phyloP scores from a whole-genome alignment of 1,139 yeast genomes.

The Yamadazyma blattariae region DNA sequence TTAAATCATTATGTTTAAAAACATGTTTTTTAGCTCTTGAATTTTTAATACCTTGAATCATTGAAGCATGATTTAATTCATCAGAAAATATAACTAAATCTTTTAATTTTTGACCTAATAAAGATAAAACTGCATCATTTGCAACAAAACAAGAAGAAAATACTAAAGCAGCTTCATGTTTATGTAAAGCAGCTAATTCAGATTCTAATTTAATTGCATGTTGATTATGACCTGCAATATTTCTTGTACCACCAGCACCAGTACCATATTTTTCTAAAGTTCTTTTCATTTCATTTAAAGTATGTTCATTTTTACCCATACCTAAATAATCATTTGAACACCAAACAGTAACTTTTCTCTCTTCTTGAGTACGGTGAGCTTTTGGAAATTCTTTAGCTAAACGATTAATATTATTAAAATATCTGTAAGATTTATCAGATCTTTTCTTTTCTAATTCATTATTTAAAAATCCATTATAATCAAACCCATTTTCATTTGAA shows the following conservation, averaged over 20 bases:
- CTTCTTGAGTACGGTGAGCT: slow-evolving; percentile 77
- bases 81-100: slow-evolving; percentile 91
- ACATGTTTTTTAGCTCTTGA: slow-evolving; percentile 86
- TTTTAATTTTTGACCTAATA: slow-evolving; percentile 87
- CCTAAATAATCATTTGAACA: slow-evolving; percentile 97
- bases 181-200: slow-evolving; percentile 85
- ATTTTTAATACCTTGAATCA: slow-evolving; percentile 94
- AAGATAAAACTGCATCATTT: slow-evolving; percentile 91
- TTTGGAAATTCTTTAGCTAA: slow-evolving; percentile 89
- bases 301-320: slow-evolving; percentile 79
- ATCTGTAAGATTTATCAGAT: slow-evolving; percentile 88
- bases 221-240: slow-evolving; percentile 94
- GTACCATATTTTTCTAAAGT: slow-evolving; percentile 91
- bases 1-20: slow-evolving; percentile 86
- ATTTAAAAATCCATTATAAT: slow-evolving; percentile 62
- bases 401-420: slow-evolving; percentile 94
- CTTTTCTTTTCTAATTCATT: slow-evolving; percentile 71
- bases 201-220: slow-evolving; percentile 86
- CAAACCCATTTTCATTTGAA: slow-evolving; percentile 52
- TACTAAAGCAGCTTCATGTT: slow-evolving; percentile 92
- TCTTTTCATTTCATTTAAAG: slow-evolving; percentile 71
- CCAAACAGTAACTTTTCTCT: slow-evolving; percentile 95
- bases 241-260: slow-evolving; percentile 99
- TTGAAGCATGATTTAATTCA: slow-evolving; percentile 92
- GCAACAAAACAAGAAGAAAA: slow-evolving; percentile 96